Base-by-base conservation (phyloP, 805 yeast genomes). In the Yamadazyma tumulicola region DNA sequence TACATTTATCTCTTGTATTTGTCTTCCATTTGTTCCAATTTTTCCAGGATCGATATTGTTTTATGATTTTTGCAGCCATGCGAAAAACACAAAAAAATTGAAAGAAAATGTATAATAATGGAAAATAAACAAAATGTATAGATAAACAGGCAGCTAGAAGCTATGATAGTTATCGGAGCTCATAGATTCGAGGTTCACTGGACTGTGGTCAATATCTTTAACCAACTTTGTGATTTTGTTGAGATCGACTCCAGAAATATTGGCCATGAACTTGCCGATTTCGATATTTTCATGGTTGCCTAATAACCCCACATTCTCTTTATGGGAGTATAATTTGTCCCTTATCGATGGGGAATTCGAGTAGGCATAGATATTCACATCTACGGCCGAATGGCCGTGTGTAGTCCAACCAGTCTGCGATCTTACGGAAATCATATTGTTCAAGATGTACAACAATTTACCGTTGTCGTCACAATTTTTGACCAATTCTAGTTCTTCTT, bases 351-450 rank as follows among this genome's bases (percentile, higher is more conserved):
- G 48, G 17, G 72, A 75, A 48, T 81, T 81, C 20, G 88, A 73
- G 54, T 81, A 74, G 0, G 83, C 96, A 55, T 89, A 89, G 31
- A 91, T 84, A 52, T 91, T 89, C 23, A 89, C 96, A 59, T 89
- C 97, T 11, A 89, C 96, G 0, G 96, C 96, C 14, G 95, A 81
- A 58, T 89, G 97, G 19, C 97, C 97, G 51, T 87, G 95, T 0
- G 97, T 89, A 7, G 95, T 72, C 96, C 96, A 89, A n/a, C 96
- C 97, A 12, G 87, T 77, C 57, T 84, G 84, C 0, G 97, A 87
- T 44, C 95, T 75, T n/a, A 61, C 51, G 1, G 95, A 83, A 8
- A 87, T 74, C 74, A 89, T 74, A 36, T 79, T 70, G 51, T 85
- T 82, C 37, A 87, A 57, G 25, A 69, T 61, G 41, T 77, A 77